Percentiles rank a stretch among this genome's conserved stretches.
Evolutionary conservation across 2,329 filamentous ascomycete genomes (phyloP).

Genomic region (Graphilbum ipis-grandicollis): DNA sequence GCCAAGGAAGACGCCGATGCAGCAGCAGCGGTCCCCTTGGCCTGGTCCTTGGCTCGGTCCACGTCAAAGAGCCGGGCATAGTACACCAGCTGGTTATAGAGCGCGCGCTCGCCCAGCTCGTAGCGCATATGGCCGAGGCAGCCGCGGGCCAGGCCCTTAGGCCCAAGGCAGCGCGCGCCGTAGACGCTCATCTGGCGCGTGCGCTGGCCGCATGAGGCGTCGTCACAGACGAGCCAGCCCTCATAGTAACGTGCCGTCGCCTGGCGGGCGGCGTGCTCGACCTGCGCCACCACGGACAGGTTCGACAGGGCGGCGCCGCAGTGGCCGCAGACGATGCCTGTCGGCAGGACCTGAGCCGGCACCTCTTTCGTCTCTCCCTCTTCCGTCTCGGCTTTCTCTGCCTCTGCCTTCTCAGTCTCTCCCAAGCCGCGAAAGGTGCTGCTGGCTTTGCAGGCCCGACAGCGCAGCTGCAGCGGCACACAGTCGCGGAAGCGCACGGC

Average conservation of each 20-base stretch:
- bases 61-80: slow-evolving; percentile 75
- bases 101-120: slow-evolving; percentile 70
- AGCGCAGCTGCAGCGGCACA: slow-evolving; percentile 58
- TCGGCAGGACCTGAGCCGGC: slow-evolving; percentile 39
- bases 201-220: slow-evolving; percentile 67
- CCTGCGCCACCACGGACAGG: slow-evolving; percentile 65
- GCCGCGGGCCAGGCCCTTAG: slow-evolving; percentile 65
- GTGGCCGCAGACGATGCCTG: slow-evolving; percentile 56
- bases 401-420: slow-evolving; percentile 24
- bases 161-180: slow-evolving; percentile 75
- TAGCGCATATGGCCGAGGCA: slow-evolving; percentile 81
- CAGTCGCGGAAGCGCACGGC: slow-evolving; percentile 76
- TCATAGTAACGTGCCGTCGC: slow-evolving; percentile 80
- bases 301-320: slow-evolving; percentile 51
- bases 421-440: slow-evolving; percentile 64
- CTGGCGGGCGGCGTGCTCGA: slow-evolving; percentile 67
- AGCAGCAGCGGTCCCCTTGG: slow-evolving; percentile 29
- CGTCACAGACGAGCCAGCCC: slow-evolving; percentile 80
- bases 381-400: background rate
- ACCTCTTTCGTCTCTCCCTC: background rate
- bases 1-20: slow-evolving; percentile 11
- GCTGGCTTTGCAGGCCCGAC: slow-evolving; percentile 58
- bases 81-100: slow-evolving; percentile 93
- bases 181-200: slow-evolving; percentile 91
- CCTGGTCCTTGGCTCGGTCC: slow-evolving; percentile 59